These are phyloP conservation scores for Phlebopus sp. DNA, from an alignment of 1,284 basidiomycete genomes.

Conservation along the genomic window DNA sequence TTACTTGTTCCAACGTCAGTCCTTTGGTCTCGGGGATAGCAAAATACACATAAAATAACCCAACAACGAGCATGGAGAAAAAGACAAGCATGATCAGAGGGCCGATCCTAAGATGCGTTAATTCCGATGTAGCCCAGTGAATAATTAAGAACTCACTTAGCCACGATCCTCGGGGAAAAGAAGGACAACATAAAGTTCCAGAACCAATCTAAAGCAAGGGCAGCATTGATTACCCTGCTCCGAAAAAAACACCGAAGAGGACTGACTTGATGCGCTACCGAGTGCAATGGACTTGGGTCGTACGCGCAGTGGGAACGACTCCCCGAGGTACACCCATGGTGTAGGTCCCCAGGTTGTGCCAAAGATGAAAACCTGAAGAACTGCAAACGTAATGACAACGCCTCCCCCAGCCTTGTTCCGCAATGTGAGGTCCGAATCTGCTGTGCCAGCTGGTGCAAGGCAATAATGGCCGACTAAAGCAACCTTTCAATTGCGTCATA, in stretches of 20 bases:
- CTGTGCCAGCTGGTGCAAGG: slow-evolving; percentile 44
- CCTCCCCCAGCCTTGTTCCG: slow-evolving; percentile 47
- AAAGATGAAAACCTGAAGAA: slow-evolving; percentile 58
- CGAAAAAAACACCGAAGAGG: not conserved
- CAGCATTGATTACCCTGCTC: not conserved
- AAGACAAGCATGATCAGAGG: slow-evolving; percentile 75
- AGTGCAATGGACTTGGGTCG: slow-evolving; percentile 61
- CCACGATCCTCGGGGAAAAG: slow-evolving; percentile 53
- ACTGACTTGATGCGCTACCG: slow-evolving; percentile 50
- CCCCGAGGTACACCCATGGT: slow-evolving; percentile 61
- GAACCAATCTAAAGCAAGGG: slow-evolving; percentile 42
- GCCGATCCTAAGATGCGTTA: slow-evolving; percentile 48
- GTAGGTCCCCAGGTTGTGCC: slow-evolving; percentile 56
- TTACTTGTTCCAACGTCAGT: slow-evolving; percentile 29
- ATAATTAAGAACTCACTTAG: slow-evolving; percentile 21
- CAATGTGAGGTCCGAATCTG: slow-evolving; percentile 37
- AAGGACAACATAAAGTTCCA: slow-evolving; percentile 62
- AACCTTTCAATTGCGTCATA: slow-evolving; percentile 37
- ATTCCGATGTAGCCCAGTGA: no score
- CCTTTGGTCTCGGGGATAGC: slow-evolving; percentile 30
- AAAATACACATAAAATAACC: slow-evolving; percentile 52
- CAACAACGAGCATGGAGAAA: slow-evolving; percentile 73
- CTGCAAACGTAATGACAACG: slow-evolving; percentile 57
- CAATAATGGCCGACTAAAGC: slow-evolving; percentile 71
- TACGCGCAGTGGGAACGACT: slow-evolving; percentile 62